phyloP scores from a whole-genome alignment of 2,329 filamentous ascomycete genomes.

The Reticulascus tulasneorum region DNA sequence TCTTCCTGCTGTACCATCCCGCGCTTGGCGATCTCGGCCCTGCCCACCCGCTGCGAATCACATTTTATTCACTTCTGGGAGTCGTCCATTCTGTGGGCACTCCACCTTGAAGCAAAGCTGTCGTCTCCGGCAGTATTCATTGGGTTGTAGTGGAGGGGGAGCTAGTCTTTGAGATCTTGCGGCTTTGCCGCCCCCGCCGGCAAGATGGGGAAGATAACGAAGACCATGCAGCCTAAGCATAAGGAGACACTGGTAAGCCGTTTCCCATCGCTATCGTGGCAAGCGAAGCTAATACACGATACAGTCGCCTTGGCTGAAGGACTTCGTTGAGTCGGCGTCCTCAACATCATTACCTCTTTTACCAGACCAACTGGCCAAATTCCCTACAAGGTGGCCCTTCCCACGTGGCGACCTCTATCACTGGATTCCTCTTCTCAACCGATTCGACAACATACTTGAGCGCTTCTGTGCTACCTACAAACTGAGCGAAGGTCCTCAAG shows the following conservation, averaged over 20 bases:
- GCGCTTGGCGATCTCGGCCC: not conserved
- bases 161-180: constrained; percentile 40
- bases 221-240: constrained; percentile 64
- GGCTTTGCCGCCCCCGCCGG: constrained; percentile 55
- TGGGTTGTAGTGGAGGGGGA: constrained; percentile 55
- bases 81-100: constrained; percentile 27
- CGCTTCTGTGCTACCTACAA: constrained; percentile 76
- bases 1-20: not conserved
- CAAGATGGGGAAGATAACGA: constrained; percentile 67
- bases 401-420: constrained; percentile 94
- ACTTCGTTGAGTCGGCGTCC: constrained; percentile 71
- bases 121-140: constrained; percentile 32
- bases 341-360: constrained; percentile 70
- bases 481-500: constrained; percentile 76
- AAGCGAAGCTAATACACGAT: constrained; percentile 20
- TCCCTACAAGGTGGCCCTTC: constrained; percentile 90
- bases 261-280: not conserved
- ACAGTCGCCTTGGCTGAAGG: constrained; percentile 81
- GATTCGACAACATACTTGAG: constrained; percentile 86
- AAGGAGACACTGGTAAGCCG: constrained; percentile 60
- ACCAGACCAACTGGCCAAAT: constrained; percentile 70
- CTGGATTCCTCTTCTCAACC: constrained; percentile 92
- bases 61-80: too few relatives aligned
- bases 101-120: constrained; percentile 32
- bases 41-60: too few relatives aligned